Base-by-base conservation (phyloP, 345 rosid genomes). In the Pseudoturritis turrita region DNA sequence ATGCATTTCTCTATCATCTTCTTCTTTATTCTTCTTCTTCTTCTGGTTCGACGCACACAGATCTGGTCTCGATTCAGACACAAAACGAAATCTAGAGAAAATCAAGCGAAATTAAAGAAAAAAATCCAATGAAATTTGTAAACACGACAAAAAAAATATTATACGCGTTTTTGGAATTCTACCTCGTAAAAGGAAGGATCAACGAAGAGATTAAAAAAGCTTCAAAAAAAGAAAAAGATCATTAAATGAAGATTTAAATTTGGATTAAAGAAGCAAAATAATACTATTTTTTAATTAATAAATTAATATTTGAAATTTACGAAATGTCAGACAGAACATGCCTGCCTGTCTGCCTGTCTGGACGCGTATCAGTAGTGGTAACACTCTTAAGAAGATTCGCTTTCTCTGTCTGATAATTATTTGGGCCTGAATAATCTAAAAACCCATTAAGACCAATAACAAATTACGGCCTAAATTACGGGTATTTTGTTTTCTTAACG, bases 1-100 rank as follows among this genome's bases (percentile, higher is more conserved):
- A 85, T n/a, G 29, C 80, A 79, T 25, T 54, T 68, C 77, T 77
- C 84, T 65, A 80, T 73, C 88, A 84, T 84, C 63, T 71, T 73
- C 64, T 58, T 47, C 57, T 14, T 37, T n/a, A 15, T 36, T 40
- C 15, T 58, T 46, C 25, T 35, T 36, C n/a, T 52, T 40, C 19
- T 6, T 36, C 28, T 61, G n/a, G 14, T 58, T 14, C 19, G 11
- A 59, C 3, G 2, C 12, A 14, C 29, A 50, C 62, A 61, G 75
- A 76, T 75, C 74, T 61, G 58, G 58, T 52, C 50, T 1, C 7
- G 73, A 68, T 54, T 69, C 70, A 7, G 31, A 68, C 57, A 61
- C 69, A 52, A 28, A 3, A 18, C 46, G 21, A 66, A 37, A 68
- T 74, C 62, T 58, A 33, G 36, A 19, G 45, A 36, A 3, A 58